Conservation (phyloP, 768 basidiomycete genomes). For the Russula olivacea region DNA sequence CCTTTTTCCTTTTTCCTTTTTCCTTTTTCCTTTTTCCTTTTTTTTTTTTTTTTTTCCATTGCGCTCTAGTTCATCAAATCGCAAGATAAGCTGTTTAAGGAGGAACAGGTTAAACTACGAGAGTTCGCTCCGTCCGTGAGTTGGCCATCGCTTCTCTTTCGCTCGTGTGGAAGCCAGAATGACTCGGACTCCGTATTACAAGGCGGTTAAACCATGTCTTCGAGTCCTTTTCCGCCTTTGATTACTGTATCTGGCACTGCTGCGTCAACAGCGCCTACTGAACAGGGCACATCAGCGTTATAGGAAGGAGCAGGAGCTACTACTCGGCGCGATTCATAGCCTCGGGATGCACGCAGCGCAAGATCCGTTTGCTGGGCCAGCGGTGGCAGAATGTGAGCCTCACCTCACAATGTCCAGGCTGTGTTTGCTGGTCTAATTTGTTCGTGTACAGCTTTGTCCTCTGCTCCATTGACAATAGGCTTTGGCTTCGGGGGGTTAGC, state of each 20-base stretch:
- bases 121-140: conserved; percentile 43
- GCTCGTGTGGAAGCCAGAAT: not conserved
- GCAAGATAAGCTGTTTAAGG: conserved; percentile 85
- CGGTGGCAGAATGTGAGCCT: conserved; percentile 24
- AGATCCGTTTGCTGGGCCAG: conserved; percentile 23
- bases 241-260: not conserved
- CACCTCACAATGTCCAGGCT: not conserved
- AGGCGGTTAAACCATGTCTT: conserved; percentile 37
- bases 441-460: no score
- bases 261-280: no score
- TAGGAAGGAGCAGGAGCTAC: conserved; percentile 24
- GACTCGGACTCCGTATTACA: conserved; percentile 29
- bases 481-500: no score
- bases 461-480: no score
- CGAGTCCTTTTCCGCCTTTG: no score
- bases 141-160: not conserved
- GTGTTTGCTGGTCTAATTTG: no score
- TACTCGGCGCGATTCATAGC: conserved; percentile 21
- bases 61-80: conserved; percentile 75
- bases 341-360: conserved; percentile 20
- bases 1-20: no score
- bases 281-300: conserved; percentile 24
- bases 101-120: conserved; percentile 60
- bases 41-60: no score
- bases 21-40: no score